Percentiles rank a stretch among this genome's conserved stretches.
Conservation (phyloP, 2,329 filamentous ascomycete genomes). For the Phialophora verrucosa region DNA sequence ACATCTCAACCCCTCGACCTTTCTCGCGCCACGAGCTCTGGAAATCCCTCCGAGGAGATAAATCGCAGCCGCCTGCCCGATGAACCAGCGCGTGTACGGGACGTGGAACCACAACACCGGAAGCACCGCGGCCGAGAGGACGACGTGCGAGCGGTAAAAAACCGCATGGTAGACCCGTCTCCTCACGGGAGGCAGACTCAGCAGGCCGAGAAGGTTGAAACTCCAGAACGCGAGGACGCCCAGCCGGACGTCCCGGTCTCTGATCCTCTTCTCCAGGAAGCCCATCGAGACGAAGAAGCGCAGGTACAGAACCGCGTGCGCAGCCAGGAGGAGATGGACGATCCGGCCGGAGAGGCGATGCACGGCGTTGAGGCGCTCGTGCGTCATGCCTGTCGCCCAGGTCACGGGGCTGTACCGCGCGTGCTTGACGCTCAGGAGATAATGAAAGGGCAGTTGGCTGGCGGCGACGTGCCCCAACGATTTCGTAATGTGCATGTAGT, state of each 20-base stretch:
- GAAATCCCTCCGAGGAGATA: conserved; percentile 50
- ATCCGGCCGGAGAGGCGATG: conserved; percentile 65
- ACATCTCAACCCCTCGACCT: conserved; percentile 44
- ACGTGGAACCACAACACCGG: conserved; percentile 62
- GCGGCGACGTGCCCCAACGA: conserved; percentile 64
- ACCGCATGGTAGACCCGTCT: conserved; percentile 54
- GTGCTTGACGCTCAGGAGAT: conserved; percentile 56
- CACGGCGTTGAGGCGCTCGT: conserved; percentile 61
- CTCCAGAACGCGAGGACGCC: conserved; percentile 57
- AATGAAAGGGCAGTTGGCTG: conserved; percentile 66
- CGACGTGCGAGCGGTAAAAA: conserved; percentile 64
- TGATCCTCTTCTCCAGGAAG: conserved; percentile 60
- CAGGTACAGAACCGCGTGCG: conserved; percentile 62
- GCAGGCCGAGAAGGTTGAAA: conserved; percentile 54
- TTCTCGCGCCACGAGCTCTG: conserved; percentile 15
- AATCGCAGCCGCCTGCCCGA: conserved; percentile 57
- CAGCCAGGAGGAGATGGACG: conserved; percentile 57
- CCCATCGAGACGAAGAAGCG: conserved; percentile 61
- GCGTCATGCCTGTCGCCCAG: conserved; percentile 59
- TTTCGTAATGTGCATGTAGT: conserved; percentile 69
- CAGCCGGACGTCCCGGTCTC: conserved; percentile 63
- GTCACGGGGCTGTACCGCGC: conserved; percentile 52
- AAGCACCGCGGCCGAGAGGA: conserved; percentile 57
- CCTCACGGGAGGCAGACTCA: conserved; percentile 56
- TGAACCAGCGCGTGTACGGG: conserved; percentile 59